These are phyloP conservation scores for Sarcodon aspratus DNA, from an alignment of 768 basidiomycete genomes.

Conservation along the genomic window DNA sequence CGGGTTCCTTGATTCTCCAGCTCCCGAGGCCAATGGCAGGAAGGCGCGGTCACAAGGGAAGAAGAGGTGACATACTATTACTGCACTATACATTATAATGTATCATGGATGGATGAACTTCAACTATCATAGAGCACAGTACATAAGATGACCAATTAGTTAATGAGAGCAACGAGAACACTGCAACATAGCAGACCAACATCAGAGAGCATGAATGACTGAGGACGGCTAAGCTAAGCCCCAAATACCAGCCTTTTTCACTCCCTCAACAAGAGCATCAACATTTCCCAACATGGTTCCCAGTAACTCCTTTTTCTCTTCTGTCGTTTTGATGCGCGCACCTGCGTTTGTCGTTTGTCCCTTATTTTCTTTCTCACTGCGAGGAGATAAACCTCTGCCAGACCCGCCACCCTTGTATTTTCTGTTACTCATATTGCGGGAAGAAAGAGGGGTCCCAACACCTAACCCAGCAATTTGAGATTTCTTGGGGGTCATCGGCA, in stretches of 20 bases:
- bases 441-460: slow-evolving; percentile 13
- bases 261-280: slow-evolving; percentile 80
- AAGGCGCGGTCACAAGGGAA: slow-evolving; percentile 4
- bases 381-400: not conserved
- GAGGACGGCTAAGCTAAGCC: slow-evolving; percentile 35
- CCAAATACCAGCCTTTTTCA: slow-evolving; percentile 82
- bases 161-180: not conserved
- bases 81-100: too few relatives aligned
- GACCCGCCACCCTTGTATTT: not conserved
- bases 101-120: too few relatives aligned
- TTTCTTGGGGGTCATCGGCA: slow-evolving; percentile 65
- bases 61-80: not conserved
- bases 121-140: too few relatives aligned
- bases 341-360: slow-evolving; percentile 6
- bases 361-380: slow-evolving; percentile 6
- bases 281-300: slow-evolving; percentile 85
- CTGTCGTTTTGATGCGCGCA: slow-evolving; percentile 36
- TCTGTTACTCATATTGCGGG: slow-evolving; percentile 2
- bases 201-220: not conserved
- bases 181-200: not conserved
- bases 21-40: slow-evolving; percentile 4
- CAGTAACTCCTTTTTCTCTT: slow-evolving; percentile 75
- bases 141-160: too few relatives aligned
- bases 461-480: slow-evolving; percentile 20
- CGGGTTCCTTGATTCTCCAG: slow-evolving; percentile 62